Base-by-base conservation (phyloP, 1,139 yeast genomes). In the Yamadazyma taylorii region DNA sequence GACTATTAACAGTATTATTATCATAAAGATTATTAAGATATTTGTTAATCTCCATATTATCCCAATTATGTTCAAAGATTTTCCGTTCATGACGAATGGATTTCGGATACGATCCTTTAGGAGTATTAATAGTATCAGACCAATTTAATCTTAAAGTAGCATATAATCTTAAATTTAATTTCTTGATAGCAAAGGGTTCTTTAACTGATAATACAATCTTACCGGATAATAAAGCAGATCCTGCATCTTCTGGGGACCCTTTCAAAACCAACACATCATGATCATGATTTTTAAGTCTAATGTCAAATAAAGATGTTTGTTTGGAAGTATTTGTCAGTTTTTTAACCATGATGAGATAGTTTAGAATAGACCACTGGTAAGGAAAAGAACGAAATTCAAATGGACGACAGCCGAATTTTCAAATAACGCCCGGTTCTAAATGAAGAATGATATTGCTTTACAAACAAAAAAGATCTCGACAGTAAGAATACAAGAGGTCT, bases 191-290 rank as follows among this genome's bases (percentile, higher is more conserved):
- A 42, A 88, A 65, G 1, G 96, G 88, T 48, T 92, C 97, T 22
- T 75, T 69, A 1, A 87, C 79, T 0, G 94, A 77, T 23, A 92
- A 62, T 1, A 85, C 92, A 17, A 92, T 80, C 17, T 79, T 79
- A 5, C 98, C 98, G 1, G 83, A 66, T 25, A 92, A 59, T 11
- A 85, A 63, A 1, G 80, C 86, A 2, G 96, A 83, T 0, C 88
- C 75, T 0, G 97, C 96, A 39, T 83, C 92, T 32, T 75, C 74
- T 2, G 85, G 78, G 2, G 79, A 53, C 1, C 98, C 98, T 50
- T 90, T 83, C 26, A 92, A 60, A 4, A 92, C 78, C 14, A 92
- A 63, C 6, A 89, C 94, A 54, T 89, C 95, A 46, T 82, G 84
- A 33, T 86, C 94, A 11, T 75, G 64, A 32, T 86, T 79, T 37